phyloP scores from a whole-genome alignment of 306 rosid genomes.

The Mucuna pruriens region DNA sequence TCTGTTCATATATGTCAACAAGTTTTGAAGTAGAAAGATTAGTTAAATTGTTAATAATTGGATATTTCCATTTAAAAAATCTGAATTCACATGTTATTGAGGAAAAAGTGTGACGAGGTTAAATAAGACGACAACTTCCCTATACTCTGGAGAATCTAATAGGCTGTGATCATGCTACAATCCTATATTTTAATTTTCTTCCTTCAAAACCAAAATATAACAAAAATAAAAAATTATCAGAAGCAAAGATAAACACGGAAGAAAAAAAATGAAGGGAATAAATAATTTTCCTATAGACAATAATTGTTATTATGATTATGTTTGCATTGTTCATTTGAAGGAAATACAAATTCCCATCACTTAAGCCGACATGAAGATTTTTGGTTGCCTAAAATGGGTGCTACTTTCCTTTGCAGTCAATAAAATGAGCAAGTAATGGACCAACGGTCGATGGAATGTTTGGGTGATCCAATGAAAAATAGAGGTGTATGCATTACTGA shows the following conservation, averaged over 20 bases:
- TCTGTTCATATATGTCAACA: not conserved
- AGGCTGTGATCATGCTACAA: conserved; percentile 3
- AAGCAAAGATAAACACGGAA: not conserved
- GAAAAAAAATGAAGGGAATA: not conserved
- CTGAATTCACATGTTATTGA: conserved; percentile 15
- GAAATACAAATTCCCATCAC: conserved; percentile 49
- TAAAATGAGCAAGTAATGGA: conserved; percentile 44
- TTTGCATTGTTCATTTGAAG: conserved; percentile 36
- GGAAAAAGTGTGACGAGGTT: not conserved
- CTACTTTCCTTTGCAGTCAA: conserved; percentile 49
- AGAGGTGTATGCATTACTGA: conserved; percentile 47
- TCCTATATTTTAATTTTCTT: conserved; percentile 1
- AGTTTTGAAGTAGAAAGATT: not conserved
- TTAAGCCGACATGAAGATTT: conserved; percentile 53
- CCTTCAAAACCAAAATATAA: not conserved
- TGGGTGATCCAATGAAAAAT: conserved; percentile 47
- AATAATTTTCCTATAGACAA: conserved; percentile 26
- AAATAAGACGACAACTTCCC: conserved; percentile 19
- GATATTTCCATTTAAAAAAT: not conserved
- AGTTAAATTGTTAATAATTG: conserved; percentile 20
- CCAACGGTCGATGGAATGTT: conserved; percentile 56
- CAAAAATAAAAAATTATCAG: not conserved
- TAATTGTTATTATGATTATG: conserved; percentile 52
- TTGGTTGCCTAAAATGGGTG: conserved; percentile 52
- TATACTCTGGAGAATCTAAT: conserved; percentile 32